These are phyloP conservation scores for Ceratocystis huliohia DNA, from an alignment of 2,329 filamentous ascomycete genomes.

Conservation along the genomic window DNA sequence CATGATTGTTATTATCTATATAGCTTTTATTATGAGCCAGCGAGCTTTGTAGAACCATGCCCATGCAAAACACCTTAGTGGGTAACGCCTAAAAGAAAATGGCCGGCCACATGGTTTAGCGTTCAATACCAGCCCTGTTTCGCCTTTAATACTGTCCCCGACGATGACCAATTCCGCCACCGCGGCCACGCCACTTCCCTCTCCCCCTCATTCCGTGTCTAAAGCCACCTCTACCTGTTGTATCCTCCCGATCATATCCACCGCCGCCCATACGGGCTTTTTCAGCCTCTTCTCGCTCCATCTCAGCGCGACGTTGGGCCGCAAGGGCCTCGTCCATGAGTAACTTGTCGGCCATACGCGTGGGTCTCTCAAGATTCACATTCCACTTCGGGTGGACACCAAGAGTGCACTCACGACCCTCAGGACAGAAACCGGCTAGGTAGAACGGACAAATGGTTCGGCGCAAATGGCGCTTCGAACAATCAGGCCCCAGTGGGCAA, in stretches of 20 bases:
- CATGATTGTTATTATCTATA: background rate
- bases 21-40: background rate
- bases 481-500: slow-evolving; percentile 77
- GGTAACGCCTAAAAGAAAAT: background rate
- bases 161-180: slow-evolving; percentile 27
- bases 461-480: slow-evolving; percentile 78
- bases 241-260: slow-evolving; percentile 30
- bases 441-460: slow-evolving; percentile 73
- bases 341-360: slow-evolving; percentile 54
- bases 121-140: background rate
- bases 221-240: slow-evolving; percentile 25
- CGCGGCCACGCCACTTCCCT: slow-evolving; percentile 31
- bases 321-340: slow-evolving; percentile 36
- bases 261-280: slow-evolving; percentile 18
- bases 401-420: slow-evolving; percentile 59
- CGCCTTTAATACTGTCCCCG: slow-evolving; percentile 26
- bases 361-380: slow-evolving; percentile 61
- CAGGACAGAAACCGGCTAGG: slow-evolving; percentile 86
- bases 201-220: slow-evolving; percentile 28
- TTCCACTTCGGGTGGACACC: slow-evolving; percentile 77
- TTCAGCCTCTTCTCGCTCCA: slow-evolving; percentile 18
- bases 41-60: background rate
- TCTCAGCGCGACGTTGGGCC: slow-evolving; percentile 27
- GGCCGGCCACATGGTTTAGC: background rate
- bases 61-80: background rate